Conservation (phyloP, 202 grass and related monocot genomes). For the Zoysia matrella region DNA sequence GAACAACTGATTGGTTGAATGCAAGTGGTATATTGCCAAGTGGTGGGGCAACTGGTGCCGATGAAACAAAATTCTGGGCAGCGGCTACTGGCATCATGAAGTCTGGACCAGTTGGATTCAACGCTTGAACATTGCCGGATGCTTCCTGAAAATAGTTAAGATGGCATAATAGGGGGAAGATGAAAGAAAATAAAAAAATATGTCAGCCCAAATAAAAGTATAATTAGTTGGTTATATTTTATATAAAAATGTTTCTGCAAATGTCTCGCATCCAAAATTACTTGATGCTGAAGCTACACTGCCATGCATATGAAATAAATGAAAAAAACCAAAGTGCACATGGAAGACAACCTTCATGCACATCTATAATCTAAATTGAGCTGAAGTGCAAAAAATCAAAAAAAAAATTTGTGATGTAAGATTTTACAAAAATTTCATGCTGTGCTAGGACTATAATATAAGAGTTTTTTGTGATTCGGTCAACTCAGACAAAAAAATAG, state of each 20-base stretch:
- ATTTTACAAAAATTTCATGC: too few species aligned
- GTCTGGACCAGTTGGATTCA: constrained; percentile 52
- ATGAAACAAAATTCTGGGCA: constrained; percentile 58
- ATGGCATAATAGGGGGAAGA: constrained; percentile 24
- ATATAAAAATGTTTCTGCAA: too few species aligned
- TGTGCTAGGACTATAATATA: too few species aligned
- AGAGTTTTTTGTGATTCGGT: neutral
- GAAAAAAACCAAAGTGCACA: neutral
- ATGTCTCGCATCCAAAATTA: neutral
- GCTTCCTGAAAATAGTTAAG: constrained; percentile 69
- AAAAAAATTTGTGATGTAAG: too few species aligned
- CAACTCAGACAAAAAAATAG: neutral
- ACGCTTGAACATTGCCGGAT: constrained; percentile 60
- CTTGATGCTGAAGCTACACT: constrained; percentile 17
- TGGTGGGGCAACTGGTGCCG: constrained; percentile 44
- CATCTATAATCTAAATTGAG: too few species aligned
- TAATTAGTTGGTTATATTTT: neutral
- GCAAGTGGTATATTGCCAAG: constrained; percentile 21
- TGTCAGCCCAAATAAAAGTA: constrained; percentile 24
- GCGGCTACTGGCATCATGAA: constrained; percentile 54
- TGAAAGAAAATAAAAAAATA: constrained; percentile 22
- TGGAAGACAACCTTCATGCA: neutral
- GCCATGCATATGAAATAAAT: constrained; percentile 17
- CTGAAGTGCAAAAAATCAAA: too few species aligned
- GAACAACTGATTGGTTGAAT: too few species aligned